Percentiles rank a stretch among this genome's conserved stretches.
These are phyloP conservation scores for Inga leiocalycina DNA, from an alignment of 306 rosid species.

Conservation along the genomic window DNA sequence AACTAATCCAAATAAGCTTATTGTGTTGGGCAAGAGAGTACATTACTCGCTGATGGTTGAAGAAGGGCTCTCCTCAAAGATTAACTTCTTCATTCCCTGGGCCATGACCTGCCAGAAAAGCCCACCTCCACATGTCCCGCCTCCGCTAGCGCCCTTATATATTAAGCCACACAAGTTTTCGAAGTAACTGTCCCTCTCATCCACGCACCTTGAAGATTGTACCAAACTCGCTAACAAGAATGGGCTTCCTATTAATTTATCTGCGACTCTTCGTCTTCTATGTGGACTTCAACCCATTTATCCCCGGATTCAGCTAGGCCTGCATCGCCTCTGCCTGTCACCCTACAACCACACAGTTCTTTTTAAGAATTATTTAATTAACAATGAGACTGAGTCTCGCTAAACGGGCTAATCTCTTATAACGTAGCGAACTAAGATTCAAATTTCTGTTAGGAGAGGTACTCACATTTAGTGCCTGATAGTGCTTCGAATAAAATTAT, in stretches of 20 bases:
- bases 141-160: slow-evolving; percentile 24
- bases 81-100: slow-evolving; percentile 43
- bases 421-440: too few species aligned
- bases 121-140: slow-evolving; percentile 46
- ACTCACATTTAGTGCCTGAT: too few species aligned
- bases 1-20: too few species aligned
- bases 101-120: slow-evolving; percentile 51
- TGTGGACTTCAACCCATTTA: slow-evolving; percentile 35
- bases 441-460: accelerated
- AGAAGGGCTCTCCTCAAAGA: slow-evolving; percentile 37
- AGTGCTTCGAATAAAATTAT: too few species aligned
- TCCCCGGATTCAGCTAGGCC: slow-evolving; percentile 35
- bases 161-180: slow-evolving; percentile 28
- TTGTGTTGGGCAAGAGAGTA: neutral
- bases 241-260: slow-evolving; percentile 30
- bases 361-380: neutral
- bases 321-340: slow-evolving; percentile 10
- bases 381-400: accelerated
- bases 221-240: slow-evolving; percentile 41
- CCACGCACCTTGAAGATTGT: slow-evolving; percentile 31
- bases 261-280: slow-evolving; percentile 5
- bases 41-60: slow-evolving; percentile 16
- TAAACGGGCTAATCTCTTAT: too few species aligned
- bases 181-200: slow-evolving; percentile 28
- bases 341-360: slow-evolving; percentile 17